Evolutionary conservation across 2,329 filamentous ascomycete species (phyloP), one percentile per base, ranked within the genome.

Genomic region (Calonectria naviculata): DNA sequence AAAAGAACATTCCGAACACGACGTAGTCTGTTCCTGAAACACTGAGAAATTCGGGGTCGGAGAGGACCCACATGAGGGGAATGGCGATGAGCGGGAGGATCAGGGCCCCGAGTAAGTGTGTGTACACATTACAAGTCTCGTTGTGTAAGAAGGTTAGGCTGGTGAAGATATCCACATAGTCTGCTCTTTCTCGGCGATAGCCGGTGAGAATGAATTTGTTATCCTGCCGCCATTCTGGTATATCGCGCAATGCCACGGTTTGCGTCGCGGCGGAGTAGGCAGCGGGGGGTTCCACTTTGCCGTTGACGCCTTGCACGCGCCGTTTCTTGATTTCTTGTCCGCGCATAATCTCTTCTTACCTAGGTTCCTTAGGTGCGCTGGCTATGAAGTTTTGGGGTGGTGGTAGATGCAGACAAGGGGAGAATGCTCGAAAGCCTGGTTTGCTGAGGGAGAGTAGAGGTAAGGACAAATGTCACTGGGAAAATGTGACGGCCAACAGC

Each of bases 1-100:
- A 73, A 49, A 72, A 70, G 64, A 70, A 74, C 26, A 74, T 58
- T 26, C 29, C 47, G 46, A 75, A 75, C 70, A 74, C 67, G 36
- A 52, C 54, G 47, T 70, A 70, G 58, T 73, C 71, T 5, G 42
- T 63, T 31, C 19, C 31, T 4, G 52, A 56, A 26, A 44, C 36
- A 29, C 49, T 26, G 31, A 38, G 13, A n/a, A 56, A 56, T 26
- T 19, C 31, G 3, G n/a, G 13, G 1, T 19, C 31, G 12, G 64
- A 71, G 38, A 71, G 47, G 44, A 36, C 31, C 44, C 63, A 49
- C 34, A 70, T 42, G 41, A 70, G 41, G 63, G 29, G 52, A 15
- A 28, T 29, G 52, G 64, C 67, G 47, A 66, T n/a, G 29, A 74
- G 44, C 13, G 65, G 71, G 5, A 73, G 67, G 9, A 69, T 28